A percentile compares a stretch with the other conserved stretches of the same genome.
Conservation (phyloP, 805 yeast genomes). For the Pichia kluyveri region DNA sequence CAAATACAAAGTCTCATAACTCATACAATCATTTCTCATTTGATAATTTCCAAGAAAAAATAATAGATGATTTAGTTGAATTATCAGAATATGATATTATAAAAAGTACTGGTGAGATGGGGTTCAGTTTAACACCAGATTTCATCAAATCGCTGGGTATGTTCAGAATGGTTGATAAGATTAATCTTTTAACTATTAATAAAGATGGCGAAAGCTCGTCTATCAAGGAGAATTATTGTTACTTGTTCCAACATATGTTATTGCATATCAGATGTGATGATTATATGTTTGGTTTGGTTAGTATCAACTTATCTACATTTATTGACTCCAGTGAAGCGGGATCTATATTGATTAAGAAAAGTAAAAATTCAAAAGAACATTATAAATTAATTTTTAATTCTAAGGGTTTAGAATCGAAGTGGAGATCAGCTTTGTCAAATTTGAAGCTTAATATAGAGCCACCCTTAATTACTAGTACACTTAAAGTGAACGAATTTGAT, state of each 20-base stretch:
- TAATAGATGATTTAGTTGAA: constrained; percentile 15
- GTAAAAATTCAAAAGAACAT: background rate
- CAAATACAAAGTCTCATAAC: background rate
- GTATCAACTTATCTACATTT: constrained; percentile 10
- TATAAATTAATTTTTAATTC: constrained; percentile 1
- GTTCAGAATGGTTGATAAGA: constrained; percentile 23
- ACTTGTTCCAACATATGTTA: constrained; percentile 20
- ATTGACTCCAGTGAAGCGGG: constrained; percentile 10
- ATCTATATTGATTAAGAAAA: constrained; percentile 3
- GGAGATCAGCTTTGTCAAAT: constrained; percentile 24
- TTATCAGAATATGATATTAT: constrained; percentile 11
- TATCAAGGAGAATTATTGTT: constrained; percentile 17
- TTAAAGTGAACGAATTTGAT: constrained; percentile 19
- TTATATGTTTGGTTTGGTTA: constrained; percentile 6
- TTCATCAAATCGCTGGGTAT: constrained; percentile 21
- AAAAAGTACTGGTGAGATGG: background rate
- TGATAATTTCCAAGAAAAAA: constrained; percentile 13
- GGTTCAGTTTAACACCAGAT: constrained; percentile 9
- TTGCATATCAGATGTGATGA: constrained; percentile 11
- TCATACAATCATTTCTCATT: constrained; percentile 14
- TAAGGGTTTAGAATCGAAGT: constrained; percentile 17
- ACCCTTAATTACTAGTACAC: constrained; percentile 19
- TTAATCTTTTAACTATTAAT: constrained; percentile 8
- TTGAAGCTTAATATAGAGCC: constrained; percentile 16
- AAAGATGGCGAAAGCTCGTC: background rate